Evolutionary conservation across 768 basidiomycete genomes (phyloP), one percentile per base, ranked within the genome.

Genomic region (Leucocoprinus birnbaumii): DNA sequence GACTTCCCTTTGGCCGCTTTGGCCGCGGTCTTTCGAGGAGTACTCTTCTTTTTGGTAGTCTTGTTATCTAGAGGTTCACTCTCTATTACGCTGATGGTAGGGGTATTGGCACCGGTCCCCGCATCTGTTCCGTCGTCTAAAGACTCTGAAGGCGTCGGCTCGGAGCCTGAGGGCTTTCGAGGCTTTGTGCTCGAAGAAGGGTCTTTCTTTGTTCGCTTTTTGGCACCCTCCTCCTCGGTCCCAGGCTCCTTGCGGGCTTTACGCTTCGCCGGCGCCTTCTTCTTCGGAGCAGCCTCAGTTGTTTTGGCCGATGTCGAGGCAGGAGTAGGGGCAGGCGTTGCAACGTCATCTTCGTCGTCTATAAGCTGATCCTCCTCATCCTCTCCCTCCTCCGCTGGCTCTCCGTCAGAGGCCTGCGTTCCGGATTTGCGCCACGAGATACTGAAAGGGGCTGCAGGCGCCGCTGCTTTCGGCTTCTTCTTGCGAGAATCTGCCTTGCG

Each of bases 341-440:
- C 58, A 19, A 65, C 63, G 27, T 69, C 69, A 37, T 72, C 68
- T 48, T 68, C 63, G 53, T 70, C 89, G 68, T 91, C 89, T 61
- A 90, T 85, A 60, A 91, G 80, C 61, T 90, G 84, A 72, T 91
- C 89, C 70, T 89, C 87, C 66, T 88, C 83, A 16, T 38, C 38
- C 13, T 38, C 38, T 38, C 38, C 38, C 13, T 38, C 38, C 38
- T 38, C 38, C 38, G 9, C 16, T 16, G 38, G 16, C 31, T 31
- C 31, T 31, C 6, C 38, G 16, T 38, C 38, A 38, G 16, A 38
- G n/a, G 16, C 6, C 38, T 38, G 38, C 4, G 9, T 16, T 10
- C 38, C 16, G 4, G 38, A 38, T n/a, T 38, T 38, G 13, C 62
- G 64, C 60, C 56, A 38, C 11, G 50, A 25, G n/a, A 38, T 11